Evolutionary conservation across 345 rosid genomes (phyloP).

Genomic region (Heritiera littoralis): DNA sequence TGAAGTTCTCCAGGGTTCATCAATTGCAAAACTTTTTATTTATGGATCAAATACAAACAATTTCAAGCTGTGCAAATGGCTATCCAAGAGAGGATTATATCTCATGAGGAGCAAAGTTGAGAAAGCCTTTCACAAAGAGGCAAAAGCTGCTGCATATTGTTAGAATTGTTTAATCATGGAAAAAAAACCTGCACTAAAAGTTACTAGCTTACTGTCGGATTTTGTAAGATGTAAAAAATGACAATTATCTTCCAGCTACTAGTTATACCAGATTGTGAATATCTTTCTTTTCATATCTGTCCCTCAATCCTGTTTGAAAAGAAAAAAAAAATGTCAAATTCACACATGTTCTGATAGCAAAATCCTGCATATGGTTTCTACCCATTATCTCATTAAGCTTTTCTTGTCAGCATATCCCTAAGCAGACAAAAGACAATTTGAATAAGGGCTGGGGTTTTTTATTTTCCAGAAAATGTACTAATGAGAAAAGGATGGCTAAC

Average conservation of each 20-base stretch:
- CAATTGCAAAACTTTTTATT: too few species aligned
- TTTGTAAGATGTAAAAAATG: background rate
- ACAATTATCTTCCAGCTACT: background rate
- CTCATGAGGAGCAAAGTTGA: too few species aligned
- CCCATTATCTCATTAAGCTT: too few species aligned
- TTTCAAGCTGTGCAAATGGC: too few species aligned
- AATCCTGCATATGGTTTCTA: too few species aligned
- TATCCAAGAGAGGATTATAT: too few species aligned
- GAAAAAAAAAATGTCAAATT: background rate
- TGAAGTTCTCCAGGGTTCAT: too few species aligned
- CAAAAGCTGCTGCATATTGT: background rate
- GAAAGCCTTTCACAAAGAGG: too few species aligned
- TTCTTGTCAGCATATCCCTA: too few species aligned
- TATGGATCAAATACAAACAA: too few species aligned
- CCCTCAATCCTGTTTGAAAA: background rate
- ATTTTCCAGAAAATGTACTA: background rate
- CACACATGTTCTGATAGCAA: background rate
- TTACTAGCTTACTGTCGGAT: background rate
- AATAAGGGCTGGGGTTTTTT: too few species aligned
- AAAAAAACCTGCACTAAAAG: background rate
- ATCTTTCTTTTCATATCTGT: background rate
- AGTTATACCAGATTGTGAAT: background rate
- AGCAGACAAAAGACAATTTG: too few species aligned
- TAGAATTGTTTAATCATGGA: background rate
- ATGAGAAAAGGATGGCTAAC: slow-evolving; percentile 10